Percentiles rank a stretch among this genome's conserved stretches.
Conservation (phyloP, 805 yeast species). For the Lipomyces sp. region DNA sequence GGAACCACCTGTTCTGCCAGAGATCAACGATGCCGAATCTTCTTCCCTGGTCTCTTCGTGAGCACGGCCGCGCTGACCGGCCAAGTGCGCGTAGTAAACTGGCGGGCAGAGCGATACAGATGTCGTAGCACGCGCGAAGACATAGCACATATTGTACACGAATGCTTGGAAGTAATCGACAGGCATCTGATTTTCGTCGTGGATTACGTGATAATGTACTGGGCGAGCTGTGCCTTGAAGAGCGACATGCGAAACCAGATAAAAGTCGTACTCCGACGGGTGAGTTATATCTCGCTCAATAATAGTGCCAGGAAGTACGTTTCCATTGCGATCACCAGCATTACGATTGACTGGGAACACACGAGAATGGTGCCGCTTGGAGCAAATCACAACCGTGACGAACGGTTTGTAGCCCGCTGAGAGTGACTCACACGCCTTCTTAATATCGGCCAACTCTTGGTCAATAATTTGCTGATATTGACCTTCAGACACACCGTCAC, state of each 20-base stretch:
- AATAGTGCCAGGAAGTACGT: constrained; percentile 43
- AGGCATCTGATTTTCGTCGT: constrained; percentile 43
- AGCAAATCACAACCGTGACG: constrained; percentile 42
- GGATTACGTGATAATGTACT: constrained; percentile 45
- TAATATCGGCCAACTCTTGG: constrained; percentile 43
- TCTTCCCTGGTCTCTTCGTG: constrained; percentile 33
- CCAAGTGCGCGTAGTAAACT: constrained; percentile 45
- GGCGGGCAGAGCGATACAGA: constrained; percentile 47
- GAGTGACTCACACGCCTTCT: constrained; percentile 22
- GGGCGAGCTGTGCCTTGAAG: constrained; percentile 48
- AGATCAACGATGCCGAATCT: constrained; percentile 16
- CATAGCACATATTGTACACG: constrained; percentile 44
- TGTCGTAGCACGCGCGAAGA: constrained; percentile 45
- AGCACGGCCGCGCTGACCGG: constrained; percentile 46
- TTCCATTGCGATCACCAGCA: constrained; percentile 40
- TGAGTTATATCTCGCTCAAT: constrained; percentile 46
- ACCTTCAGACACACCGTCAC: constrained; percentile 48
- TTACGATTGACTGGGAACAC: constrained; percentile 42
- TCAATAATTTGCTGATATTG: constrained; percentile 44
- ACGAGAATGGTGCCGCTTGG: constrained; percentile 43
- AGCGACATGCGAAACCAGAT: constrained; percentile 45
- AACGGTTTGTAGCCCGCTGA: constrained; percentile 39
- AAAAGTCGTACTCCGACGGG: constrained; percentile 45
- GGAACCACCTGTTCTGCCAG: constrained; percentile 13
- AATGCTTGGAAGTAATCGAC: constrained; percentile 37